These are phyloP conservation scores for Ophiostoma ulmi DNA, from an alignment of 2,329 filamentous ascomycete genomes.

Conservation along the genomic window DNA sequence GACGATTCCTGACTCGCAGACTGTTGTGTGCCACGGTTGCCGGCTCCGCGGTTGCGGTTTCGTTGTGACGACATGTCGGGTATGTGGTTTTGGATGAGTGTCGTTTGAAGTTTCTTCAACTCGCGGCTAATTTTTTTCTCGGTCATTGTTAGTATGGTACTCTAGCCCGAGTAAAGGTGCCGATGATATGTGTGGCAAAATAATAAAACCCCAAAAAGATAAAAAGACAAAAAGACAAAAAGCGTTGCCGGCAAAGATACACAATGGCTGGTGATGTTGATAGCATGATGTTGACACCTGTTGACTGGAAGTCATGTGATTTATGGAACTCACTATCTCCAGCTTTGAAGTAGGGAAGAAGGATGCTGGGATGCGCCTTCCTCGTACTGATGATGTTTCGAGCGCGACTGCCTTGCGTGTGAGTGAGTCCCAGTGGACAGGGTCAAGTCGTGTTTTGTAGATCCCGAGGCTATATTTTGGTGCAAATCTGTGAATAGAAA, in stretches of 20 bases:
- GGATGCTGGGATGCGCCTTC: background rate
- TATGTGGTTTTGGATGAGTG: background rate
- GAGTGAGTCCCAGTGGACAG: background rate
- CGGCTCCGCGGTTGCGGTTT: background rate
- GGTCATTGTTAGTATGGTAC: background rate
- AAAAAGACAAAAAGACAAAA: background rate
- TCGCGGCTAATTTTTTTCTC: background rate
- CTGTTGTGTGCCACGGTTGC: background rate
- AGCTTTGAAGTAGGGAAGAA: background rate
- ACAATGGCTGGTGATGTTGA: background rate
- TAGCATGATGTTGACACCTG: background rate
- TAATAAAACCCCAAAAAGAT: background rate
- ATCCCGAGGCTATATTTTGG: background rate
- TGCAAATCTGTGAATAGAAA: too few relatives aligned
- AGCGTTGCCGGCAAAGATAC: background rate
- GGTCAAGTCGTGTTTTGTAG: background rate
- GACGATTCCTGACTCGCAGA: background rate
- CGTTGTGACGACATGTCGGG: slow-evolving; percentile 8
- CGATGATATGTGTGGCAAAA: background rate
- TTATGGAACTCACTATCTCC: background rate
- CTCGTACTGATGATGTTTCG: background rate
- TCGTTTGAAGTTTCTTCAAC: background rate
- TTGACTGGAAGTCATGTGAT: background rate
- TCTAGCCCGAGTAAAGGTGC: background rate
- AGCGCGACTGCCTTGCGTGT: background rate